Base-by-base conservation (phyloP, 2,329 filamentous ascomycete species). In the Ramichloridium luteum region DNA sequence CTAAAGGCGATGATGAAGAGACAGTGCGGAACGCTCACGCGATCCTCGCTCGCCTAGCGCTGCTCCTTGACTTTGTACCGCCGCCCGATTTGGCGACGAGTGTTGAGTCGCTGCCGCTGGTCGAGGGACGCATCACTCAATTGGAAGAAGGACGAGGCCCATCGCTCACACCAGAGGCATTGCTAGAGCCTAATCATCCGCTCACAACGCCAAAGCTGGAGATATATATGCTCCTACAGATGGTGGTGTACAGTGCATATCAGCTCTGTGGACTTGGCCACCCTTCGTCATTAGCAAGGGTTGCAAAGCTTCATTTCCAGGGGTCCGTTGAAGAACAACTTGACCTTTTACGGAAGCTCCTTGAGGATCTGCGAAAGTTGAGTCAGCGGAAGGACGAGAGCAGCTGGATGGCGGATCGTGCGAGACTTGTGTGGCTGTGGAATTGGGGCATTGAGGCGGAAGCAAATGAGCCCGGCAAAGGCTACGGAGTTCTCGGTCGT, bases 391-490 rank as follows among this genome's bases (percentile, higher is more conserved):
- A 47, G 16, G 74, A 81, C 32, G 75, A 81, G 37, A 64, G 64
- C 18, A 72, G 70, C 38, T 81, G 77, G 77, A 58, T 65, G 8
- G 63, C 60, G 32, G 66, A 70, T 9, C 67, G 80, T 35, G 68
- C 68, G 25, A 74, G 77, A 45, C 55, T 86, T 6, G 51, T 84
- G 3, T 88, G 81, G 81, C 62, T 88, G 16, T 73, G 75, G 49
- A 68, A 70, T 46, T 86, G 80, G 80, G 76, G 76, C 18, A 64
- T 65, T 14, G 62, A 69, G 37, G 57, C 41, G 10, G 50, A 58
- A 29, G 56, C 50, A 5, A 46, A 50, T 28, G 25, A 42, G 15
- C 56, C 35, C 20, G 43, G 53, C 14, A 49, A 48, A 13, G 60
- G 57, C 15, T 58, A 59, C 22, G 70, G 76, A 13, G 59, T 72